Conservation (phyloP, 768 basidiomycete genomes). For the Tulasnella sp. region DNA sequence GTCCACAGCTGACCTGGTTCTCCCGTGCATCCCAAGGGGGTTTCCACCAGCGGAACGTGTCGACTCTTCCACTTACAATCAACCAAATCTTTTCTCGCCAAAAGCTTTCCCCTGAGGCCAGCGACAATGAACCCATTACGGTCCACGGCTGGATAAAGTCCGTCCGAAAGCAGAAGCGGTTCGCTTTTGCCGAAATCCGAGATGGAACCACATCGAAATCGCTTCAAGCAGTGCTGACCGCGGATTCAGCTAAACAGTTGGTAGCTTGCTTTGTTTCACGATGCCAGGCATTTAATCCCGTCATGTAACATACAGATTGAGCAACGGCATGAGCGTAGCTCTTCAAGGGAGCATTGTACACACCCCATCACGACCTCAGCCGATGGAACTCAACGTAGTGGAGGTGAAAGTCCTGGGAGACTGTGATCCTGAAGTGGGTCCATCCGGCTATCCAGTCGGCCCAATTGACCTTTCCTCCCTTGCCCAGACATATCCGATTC, state of each 20-base stretch:
- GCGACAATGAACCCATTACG: slow-evolving; percentile 41
- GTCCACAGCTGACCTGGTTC: neutral
- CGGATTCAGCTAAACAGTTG: slow-evolving; percentile 43
- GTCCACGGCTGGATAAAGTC: slow-evolving; percentile 88
- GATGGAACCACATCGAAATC: slow-evolving; percentile 77
- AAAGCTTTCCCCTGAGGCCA: neutral
- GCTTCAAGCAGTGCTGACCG: slow-evolving; percentile 76
- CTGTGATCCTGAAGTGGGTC: slow-evolving; percentile 60
- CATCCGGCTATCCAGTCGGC: neutral
- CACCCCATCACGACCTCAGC: slow-evolving; percentile 57
- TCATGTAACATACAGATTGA: slow-evolving; percentile 46
- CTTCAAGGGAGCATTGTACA: slow-evolving; percentile 52
- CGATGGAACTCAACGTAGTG: slow-evolving; percentile 57
- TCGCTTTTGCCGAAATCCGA: slow-evolving; percentile 75
- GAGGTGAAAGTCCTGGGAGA: slow-evolving; percentile 56
- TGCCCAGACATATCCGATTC: slow-evolving; percentile 80
- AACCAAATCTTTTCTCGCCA: slow-evolving; percentile 32
- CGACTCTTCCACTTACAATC: slow-evolving; percentile 35
- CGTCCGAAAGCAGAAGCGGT: slow-evolving; percentile 81
- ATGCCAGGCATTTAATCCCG: neutral
- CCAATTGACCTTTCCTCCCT: neutral
- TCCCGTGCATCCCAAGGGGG: neutral
- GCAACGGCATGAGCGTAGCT: slow-evolving; percentile 60
- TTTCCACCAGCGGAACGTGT: slow-evolving; percentile 4
- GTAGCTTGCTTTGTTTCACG: slow-evolving; percentile 23